Conservation (phyloP, 2,329 filamentous ascomycete genomes). For the Venturia oleaginea region DNA sequence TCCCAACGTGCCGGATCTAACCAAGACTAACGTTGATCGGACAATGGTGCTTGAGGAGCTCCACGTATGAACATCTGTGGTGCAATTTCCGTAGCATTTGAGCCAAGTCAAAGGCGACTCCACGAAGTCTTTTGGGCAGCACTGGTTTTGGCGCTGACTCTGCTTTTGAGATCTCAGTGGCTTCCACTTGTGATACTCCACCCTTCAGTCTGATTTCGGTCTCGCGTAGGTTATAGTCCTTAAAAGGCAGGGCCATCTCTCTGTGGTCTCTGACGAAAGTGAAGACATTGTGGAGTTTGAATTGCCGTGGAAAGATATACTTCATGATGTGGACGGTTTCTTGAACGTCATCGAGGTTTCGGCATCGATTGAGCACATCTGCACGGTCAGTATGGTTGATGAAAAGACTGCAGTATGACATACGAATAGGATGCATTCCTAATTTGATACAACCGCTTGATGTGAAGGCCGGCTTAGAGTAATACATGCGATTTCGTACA, state of each 20-base stretch:
- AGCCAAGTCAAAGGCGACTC: conserved; percentile 50
- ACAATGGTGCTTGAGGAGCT: conserved; percentile 74
- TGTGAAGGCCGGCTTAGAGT: conserved; percentile 65
- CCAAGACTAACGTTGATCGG: not conserved
- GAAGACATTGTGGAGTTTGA: conserved; percentile 87
- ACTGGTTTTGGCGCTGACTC: conserved; percentile 29
- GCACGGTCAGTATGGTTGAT: conserved; percentile 7
- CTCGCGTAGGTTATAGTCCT: conserved; percentile 80
- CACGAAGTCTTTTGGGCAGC: conserved; percentile 59
- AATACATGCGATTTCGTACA: conserved; percentile 76
- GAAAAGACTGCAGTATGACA: conserved; percentile 25
- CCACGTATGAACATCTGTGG: conserved; percentile 65
- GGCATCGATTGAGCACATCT: conserved; percentile 75
- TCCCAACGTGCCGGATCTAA: not conserved
- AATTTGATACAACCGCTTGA: conserved; percentile 57
- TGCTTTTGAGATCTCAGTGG: conserved; percentile 27
- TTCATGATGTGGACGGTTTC: conserved; percentile 69
- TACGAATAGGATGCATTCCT: conserved; percentile 75
- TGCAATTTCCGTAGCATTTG: conserved; percentile 62
- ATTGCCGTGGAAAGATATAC: conserved; percentile 90
- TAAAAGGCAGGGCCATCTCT: conserved; percentile 63
- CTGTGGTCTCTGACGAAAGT: conserved; percentile 55
- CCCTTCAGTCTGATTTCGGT: conserved; percentile 55
- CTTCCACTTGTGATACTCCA: conserved; percentile 18
- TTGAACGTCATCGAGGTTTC: conserved; percentile 35